Percentiles rank a stretch among this genome's conserved stretches.
Evolutionary conservation across 768 basidiomycete genomes (phyloP).

Genomic region (Tulasnella calospora): DNA sequence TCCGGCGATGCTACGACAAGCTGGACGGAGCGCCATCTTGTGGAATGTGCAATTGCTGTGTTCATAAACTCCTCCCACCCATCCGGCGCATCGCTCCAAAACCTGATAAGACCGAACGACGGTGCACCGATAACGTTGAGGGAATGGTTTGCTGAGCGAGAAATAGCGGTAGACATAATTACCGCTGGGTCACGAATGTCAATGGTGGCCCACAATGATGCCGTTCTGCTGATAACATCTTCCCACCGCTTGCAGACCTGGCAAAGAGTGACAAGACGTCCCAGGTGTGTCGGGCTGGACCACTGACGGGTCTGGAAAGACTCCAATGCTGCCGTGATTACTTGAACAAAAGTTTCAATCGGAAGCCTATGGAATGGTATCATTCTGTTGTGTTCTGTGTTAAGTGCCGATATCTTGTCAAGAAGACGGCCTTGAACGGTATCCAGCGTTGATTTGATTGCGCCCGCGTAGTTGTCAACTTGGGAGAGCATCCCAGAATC

Average conservation of each 20-base stretch:
- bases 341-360: background rate
- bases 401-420: background rate
- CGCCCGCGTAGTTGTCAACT: background rate
- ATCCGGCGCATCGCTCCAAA: no score
- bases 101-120: no score
- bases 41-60: background rate
- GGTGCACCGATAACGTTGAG: no score
- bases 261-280: no score
- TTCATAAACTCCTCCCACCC: background rate
- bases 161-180: no score
- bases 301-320: background rate
- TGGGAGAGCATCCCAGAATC: background rate
- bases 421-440: background rate
- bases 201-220: no score
- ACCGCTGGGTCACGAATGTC: no score
- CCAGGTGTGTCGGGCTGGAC: no score
- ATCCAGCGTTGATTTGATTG: background rate
- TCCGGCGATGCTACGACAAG: background rate
- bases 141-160: no score
- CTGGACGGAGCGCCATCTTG: background rate
- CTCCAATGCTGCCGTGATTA: background rate
- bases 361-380: background rate
- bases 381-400: background rate
- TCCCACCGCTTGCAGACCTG: no score
- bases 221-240: no score